These are phyloP conservation scores for Aspergillus panamensis DNA, from an alignment of 495 filamentous ascomycete species.

Conservation along the genomic window DNA sequence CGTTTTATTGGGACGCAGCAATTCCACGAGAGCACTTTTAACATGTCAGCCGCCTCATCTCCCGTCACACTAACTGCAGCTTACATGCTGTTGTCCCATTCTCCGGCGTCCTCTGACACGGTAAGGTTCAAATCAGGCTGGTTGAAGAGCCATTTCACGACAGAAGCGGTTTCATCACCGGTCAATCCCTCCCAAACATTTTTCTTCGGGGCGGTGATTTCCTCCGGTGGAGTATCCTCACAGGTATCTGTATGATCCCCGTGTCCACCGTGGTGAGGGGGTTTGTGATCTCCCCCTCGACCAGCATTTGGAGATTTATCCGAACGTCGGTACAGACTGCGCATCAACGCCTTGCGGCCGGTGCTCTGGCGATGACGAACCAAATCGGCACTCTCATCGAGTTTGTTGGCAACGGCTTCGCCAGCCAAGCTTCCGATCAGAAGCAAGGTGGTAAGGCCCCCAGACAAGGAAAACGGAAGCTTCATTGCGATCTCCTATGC, in stretches of 20 bases:
- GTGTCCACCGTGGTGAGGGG: background rate
- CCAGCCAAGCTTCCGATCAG: constrained; percentile 13
- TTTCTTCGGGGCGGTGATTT: constrained; percentile 16
- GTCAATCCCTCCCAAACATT: constrained; percentile 17
- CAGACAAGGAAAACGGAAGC: constrained; percentile 11
- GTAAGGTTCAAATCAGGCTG: constrained; percentile 18
- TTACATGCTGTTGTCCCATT: constrained; percentile 23
- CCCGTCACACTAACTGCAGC: background rate
- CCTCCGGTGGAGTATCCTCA: constrained; percentile 10
- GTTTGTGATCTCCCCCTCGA: constrained; percentile 1
- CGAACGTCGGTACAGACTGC: constrained; percentile 12
- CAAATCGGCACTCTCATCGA: constrained; percentile 5
- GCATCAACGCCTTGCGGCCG: constrained; percentile 14
- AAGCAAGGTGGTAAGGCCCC: constrained; percentile 14
- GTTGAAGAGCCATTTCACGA: constrained; percentile 18
- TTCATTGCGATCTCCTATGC: constrained; percentile 9
- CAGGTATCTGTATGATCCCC: constrained; percentile 1
- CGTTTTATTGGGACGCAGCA: constrained; percentile 19
- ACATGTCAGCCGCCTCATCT: background rate
- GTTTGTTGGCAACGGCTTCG: constrained; percentile 14
- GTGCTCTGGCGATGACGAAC: constrained; percentile 9
- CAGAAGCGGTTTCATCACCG: constrained; percentile 16
- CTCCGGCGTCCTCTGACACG: constrained; percentile 11
- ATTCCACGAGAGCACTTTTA: constrained; percentile 17
- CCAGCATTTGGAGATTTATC: constrained; percentile 6